Evolutionary conservation across 2,329 filamentous ascomycete species (phyloP).

Genomic region (Metarhizium guizhouense): DNA sequence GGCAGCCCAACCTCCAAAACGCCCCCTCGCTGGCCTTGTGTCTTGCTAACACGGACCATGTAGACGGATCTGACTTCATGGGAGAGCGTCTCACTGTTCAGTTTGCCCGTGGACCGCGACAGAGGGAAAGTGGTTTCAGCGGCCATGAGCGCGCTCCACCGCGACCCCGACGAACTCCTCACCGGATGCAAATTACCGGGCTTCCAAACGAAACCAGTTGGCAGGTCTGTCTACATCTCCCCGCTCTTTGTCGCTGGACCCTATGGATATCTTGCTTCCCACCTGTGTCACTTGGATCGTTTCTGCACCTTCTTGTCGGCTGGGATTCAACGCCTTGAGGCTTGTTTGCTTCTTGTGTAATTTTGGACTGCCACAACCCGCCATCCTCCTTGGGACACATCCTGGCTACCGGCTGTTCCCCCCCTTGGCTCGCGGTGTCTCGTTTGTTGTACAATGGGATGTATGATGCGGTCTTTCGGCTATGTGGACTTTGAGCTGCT

Average conservation of each 20-base stretch:
- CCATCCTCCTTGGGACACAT: conserved; percentile 4
- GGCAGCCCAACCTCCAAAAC: not conserved
- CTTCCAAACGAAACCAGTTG: conserved; percentile 98
- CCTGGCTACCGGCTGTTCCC: conserved; percentile 1
- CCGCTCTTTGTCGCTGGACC: conserved; percentile 44
- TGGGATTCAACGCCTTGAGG: conserved; percentile 11
- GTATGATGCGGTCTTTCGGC: conserved; percentile 27
- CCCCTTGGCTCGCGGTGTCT: conserved; percentile 7
- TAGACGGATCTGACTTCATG: conserved; percentile 97
- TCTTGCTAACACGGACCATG: conserved; percentile 14
- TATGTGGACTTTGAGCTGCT: conserved; percentile 22
- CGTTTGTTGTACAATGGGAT: conserved; percentile 9
- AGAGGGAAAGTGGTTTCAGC: conserved; percentile 40
- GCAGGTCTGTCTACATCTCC: conserved; percentile 84
- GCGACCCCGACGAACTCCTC: conserved; percentile 86
- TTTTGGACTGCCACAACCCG: conserved; percentile 17
- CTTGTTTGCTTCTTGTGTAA: conserved; percentile 4
- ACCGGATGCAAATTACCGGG: conserved; percentile 95
- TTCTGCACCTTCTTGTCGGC: conserved; percentile 16
- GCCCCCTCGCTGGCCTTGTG: not conserved
- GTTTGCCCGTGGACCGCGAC: conserved; percentile 80
- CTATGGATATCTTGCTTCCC: conserved; percentile 24
- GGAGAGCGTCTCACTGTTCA: conserved; percentile 95
- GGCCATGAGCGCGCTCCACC: conserved; percentile 49
- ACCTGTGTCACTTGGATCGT: conserved; percentile 21